Evolutionary conservation across 805 yeast genomes (phyloP), one percentile per base, ranked within the genome.

Genomic region (Dipodascus geniculatus): DNA sequence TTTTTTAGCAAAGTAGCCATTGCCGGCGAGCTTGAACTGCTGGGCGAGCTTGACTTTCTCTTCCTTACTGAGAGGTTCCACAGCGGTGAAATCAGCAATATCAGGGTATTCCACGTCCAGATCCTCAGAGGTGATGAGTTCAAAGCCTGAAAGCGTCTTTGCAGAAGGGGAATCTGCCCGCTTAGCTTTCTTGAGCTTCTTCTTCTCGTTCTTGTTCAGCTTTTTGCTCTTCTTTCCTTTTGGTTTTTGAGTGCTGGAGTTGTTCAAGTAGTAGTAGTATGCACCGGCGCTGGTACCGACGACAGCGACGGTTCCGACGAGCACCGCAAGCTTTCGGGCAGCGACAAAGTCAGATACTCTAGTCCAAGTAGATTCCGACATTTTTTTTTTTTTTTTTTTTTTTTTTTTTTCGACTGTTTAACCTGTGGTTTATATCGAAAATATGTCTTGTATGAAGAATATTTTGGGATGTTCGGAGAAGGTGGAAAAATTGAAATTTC

Each of bases 11-110:
- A 87, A 93, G 55, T 73, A 79, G 52, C 74, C 76, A 70, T 93
- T 93, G 64, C 99, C 99, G 54, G 85, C 89, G 63, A 83, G 91
- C 71, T 93, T 93, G 71, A 91, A 78, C 48, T 83, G 81, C 52
- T 79, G 67, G 3, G 96, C 87, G 38, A 71, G 61, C 54, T 69
- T 68, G 75, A 82, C 60, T 80, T 79, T 58, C 42, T 63, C 64
- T 28, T 50, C 53, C 23, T 60, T 65, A 23, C 56, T 24, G 22
- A 67, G 58, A 16, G 51, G 38, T 42, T 51, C 47, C 23, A 67
- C 60, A 52, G 52, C 57, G 20, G 54, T 55, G 54, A 60, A 56
- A 66, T 56, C 56, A 62, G 61, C 48, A 51, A 68, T 63, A 16
- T 62, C 61, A 19, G 74, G 68, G 49, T 70, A 61, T 33, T 67